Evolutionary conservation across 2,329 filamentous ascomycete species (phyloP).

Genomic region (Emergomyces africanus): DNA sequence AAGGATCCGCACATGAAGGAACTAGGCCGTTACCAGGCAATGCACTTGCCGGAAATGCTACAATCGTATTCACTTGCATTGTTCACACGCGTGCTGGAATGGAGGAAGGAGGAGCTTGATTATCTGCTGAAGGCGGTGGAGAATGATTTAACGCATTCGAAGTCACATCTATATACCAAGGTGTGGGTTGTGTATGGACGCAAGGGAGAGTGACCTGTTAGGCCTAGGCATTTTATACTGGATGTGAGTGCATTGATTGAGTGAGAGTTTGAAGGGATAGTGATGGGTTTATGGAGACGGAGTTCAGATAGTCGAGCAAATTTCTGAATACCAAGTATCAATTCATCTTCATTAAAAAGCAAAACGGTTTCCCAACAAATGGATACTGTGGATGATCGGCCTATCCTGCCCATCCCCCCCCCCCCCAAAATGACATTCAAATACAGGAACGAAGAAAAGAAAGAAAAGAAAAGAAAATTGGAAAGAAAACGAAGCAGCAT

Average conservation of each 20-base stretch:
- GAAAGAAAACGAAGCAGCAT: background rate
- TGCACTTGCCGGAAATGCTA: conserved; percentile 8
- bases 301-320: background rate
- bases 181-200: conserved; percentile 8
- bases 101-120: conserved; percentile 7
- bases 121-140: conserved; percentile 3
- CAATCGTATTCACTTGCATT: conserved; percentile 9
- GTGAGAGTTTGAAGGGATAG: no score
- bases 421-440: background rate
- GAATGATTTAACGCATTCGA: conserved; percentile 2
- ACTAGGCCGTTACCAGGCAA: conserved; percentile 1
- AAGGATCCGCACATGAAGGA: conserved; percentile 1
- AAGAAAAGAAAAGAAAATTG: conserved; percentile 1
- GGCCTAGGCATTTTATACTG: background rate
- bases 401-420: background rate
- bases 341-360: background rate
- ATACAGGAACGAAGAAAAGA: background rate
- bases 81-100: conserved; percentile 7
- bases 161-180: conserved; percentile 6
- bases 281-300: background rate
- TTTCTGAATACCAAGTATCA: background rate
- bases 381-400: background rate
- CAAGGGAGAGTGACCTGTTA: background rate
- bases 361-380: background rate
- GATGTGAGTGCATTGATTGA: no score